Evolutionary conservation across 176 grass and related monocot genomes (phyloP).

Genomic region (Oropetium thomaeum): DNA sequence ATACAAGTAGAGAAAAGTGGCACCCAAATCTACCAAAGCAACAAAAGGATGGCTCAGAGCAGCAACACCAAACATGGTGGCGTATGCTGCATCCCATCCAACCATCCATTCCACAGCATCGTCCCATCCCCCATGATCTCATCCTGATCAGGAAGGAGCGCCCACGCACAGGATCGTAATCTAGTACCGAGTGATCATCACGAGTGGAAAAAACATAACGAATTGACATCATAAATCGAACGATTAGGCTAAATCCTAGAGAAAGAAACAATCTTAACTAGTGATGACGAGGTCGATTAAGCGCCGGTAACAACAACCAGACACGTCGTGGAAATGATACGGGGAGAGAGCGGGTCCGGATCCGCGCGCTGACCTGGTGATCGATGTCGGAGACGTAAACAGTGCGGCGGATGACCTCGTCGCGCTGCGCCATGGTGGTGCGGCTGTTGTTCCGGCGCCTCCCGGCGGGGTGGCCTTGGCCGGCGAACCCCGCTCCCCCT

Average conservation of each 20-base stretch:
- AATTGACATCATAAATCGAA: constrained; percentile 1
- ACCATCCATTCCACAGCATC: not conserved
- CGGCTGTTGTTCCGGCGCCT: constrained; percentile 78
- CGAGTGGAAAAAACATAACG: not conserved
- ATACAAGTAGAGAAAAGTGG: constrained; percentile 10
- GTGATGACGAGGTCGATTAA: not conserved
- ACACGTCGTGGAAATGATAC: not conserved
- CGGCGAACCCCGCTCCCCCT: constrained; percentile 33
- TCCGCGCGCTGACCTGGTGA: constrained; percentile 71
- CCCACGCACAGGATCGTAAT: not conserved
- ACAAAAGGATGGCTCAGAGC: constrained; percentile 30
- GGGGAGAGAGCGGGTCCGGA: not conserved
- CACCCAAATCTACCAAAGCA: constrained; percentile 40
- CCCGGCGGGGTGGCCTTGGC: constrained; percentile 52
- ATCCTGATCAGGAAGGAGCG: not conserved
- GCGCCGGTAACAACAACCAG: not conserved
- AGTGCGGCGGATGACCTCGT: constrained; percentile 85
- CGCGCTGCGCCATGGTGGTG: constrained; percentile 85
- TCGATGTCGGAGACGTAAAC: constrained; percentile 98
- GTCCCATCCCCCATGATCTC: not conserved
- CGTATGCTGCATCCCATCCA: constrained; percentile 23
- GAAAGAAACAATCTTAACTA: not conserved
- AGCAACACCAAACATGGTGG: constrained; percentile 9
- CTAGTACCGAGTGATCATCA: not conserved
- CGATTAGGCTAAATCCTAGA: not conserved